Evolutionary conservation across 2,329 filamentous ascomycete genomes (phyloP).

Genomic region (Tolypocladium sp.): DNA sequence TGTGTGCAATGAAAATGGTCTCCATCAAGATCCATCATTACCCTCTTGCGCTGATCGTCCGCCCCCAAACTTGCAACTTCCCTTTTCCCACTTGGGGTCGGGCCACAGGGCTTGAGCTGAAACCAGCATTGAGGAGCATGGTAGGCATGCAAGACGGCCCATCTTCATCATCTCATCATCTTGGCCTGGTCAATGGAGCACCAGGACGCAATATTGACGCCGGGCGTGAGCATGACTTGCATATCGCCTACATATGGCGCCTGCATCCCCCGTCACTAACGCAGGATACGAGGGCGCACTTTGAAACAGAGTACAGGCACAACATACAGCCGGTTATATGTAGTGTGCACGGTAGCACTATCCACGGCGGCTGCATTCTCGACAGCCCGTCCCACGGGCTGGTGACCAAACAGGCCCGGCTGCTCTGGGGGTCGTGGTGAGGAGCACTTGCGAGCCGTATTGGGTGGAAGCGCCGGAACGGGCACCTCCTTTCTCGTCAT

Average conservation of each 20-base stretch:
- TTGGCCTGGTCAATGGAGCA: neutral
- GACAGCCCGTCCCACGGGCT: neutral
- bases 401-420: neutral
- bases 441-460: neutral
- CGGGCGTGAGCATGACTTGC: slow-evolving; percentile 3
- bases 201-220: neutral
- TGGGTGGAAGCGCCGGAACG: neutral
- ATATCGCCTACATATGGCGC: slow-evolving; percentile 1
- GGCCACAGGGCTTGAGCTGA: neutral
- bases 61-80: neutral
- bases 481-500: neutral
- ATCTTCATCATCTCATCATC: neutral
- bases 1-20: neutral
- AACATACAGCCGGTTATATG: neutral
- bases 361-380: neutral
- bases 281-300: neutral
- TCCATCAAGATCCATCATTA: neutral
- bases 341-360: neutral
- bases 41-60: neutral
- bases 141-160: neutral
- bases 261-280: neutral
- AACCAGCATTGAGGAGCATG: neutral
- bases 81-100: neutral
- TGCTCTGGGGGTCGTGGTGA: neutral
- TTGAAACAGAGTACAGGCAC: neutral